Percentiles rank a stretch among this genome's conserved stretches.
These are phyloP conservation scores for Agarophyton chilense DNA, from an alignment of 23 red algal species.

Conservation along the genomic window DNA sequence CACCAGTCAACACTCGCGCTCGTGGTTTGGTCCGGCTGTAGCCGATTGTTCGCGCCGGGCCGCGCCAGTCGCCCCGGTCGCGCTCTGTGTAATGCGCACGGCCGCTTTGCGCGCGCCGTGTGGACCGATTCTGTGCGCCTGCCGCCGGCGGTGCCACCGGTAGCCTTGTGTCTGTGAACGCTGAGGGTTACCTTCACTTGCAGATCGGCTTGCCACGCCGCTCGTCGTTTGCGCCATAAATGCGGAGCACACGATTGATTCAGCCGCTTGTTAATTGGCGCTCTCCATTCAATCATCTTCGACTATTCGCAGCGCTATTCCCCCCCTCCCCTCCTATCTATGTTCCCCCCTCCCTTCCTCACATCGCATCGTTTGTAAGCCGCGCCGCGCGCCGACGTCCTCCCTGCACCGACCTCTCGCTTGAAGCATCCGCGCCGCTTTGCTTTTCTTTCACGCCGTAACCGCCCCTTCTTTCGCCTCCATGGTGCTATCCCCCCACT, in stretches of 20 bases:
- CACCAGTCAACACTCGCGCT: conserved; percentile 1
- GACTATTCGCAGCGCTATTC: no score
- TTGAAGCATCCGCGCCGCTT: not conserved
- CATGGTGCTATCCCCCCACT: not conserved
- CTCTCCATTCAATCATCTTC: not conserved
- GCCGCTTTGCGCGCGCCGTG: not conserved
- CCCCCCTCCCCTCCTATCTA: no score
- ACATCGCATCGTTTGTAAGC: not conserved
- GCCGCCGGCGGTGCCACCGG: not conserved
- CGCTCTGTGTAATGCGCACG: not conserved
- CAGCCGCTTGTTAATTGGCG: not conserved
- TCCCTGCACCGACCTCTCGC: not conserved
- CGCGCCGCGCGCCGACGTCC: not conserved
- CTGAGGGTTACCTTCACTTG: not conserved
- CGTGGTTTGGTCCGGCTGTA: not conserved
- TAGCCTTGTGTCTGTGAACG: no score
- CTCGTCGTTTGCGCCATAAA: not conserved
- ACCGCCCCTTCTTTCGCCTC: no score
- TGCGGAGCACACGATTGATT: not conserved
- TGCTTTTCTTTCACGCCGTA: not conserved
- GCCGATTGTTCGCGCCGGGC: not conserved
- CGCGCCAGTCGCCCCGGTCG: not conserved
- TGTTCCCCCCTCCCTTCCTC: not conserved
- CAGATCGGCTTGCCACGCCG: not conserved
- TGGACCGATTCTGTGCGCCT: not conserved